Conservation (phyloP, 1,284 basidiomycete species). For the Sutorius eximius region DNA sequence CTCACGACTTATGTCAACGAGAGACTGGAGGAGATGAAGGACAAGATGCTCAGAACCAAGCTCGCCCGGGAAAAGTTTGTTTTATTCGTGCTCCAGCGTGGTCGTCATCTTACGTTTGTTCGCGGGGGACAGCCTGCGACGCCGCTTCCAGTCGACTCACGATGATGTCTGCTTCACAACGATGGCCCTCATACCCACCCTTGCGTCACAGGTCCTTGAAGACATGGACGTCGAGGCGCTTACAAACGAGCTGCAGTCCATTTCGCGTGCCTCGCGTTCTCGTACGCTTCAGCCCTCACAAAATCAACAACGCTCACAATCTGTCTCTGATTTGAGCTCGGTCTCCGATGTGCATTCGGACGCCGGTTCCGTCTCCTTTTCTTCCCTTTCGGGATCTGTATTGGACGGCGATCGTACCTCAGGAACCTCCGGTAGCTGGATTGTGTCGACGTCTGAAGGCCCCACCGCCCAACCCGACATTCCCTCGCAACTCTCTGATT, state of each 20-base stretch:
- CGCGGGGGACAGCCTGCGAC: conserved; percentile 54
- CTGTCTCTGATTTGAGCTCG: conserved; percentile 40
- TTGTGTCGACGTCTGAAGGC: conserved; percentile 36
- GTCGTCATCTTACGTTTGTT: conserved; percentile 10
- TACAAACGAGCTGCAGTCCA: conserved; percentile 62
- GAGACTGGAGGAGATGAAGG: conserved; percentile 71
- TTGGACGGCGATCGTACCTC: conserved; percentile 33
- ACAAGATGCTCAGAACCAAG: conserved; percentile 62
- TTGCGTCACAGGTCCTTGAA: conserved; percentile 69
- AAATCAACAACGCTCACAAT: conserved; percentile 32
- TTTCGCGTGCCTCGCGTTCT: conserved; percentile 28
- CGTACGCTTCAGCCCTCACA: conserved; percentile 19
- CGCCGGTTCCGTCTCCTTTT: conserved; percentile 44
- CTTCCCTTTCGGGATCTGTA: conserved; percentile 27
- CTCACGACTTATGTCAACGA: conserved; percentile 64
- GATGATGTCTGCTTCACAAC: conserved; percentile 83
- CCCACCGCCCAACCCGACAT: conserved; percentile 3
- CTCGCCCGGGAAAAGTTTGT: conserved; percentile 75
- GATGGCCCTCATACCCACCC: conserved; percentile 76
- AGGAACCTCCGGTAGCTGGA: conserved; percentile 51
- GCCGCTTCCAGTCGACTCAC: conserved; percentile 80
- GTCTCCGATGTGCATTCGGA: conserved; percentile 55
- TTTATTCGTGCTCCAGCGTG: conserved; percentile 6
- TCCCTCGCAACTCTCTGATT: conserved; percentile 37
- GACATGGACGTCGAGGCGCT: conserved; percentile 84